Evolutionary conservation across 176 grass and related monocot genomes (phyloP).

Genomic region (Ananas comosus): DNA sequence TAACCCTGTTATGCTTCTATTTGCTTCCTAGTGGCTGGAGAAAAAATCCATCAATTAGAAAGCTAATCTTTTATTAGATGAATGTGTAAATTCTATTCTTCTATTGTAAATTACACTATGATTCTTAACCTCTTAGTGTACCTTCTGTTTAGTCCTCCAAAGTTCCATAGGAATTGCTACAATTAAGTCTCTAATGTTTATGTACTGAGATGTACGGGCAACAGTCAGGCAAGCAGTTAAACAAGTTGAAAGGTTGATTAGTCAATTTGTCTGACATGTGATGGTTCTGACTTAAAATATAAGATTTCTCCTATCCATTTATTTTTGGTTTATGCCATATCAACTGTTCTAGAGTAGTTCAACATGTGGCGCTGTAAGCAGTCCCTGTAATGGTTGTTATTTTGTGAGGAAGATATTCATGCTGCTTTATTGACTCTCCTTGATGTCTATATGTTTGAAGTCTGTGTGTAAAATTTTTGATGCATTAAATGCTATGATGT

Average conservation of each 20-base stretch:
- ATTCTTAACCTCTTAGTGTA: neutral
- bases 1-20: no score
- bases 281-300: neutral
- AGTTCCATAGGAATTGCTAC: neutral
- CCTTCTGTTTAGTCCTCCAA: neutral
- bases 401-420: neutral
- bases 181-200: neutral
- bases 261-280: no score
- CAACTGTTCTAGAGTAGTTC: neutral
- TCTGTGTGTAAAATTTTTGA: neutral
- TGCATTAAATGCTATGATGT: neutral
- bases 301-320: neutral
- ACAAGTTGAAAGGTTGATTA: no score
- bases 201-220: no score
- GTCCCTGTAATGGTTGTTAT: neutral
- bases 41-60: no score
- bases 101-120: neutral
- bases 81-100: no score
- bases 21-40: no score
- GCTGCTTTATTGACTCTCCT: neutral
- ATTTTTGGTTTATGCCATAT: neutral
- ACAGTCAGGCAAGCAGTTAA: no score
- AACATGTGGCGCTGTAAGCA: neutral
- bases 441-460: neutral
- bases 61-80: no score